Evolutionary conservation across 495 filamentous ascomycete species (phyloP).

Genomic region (Symbiotaphrina buchneri): DNA sequence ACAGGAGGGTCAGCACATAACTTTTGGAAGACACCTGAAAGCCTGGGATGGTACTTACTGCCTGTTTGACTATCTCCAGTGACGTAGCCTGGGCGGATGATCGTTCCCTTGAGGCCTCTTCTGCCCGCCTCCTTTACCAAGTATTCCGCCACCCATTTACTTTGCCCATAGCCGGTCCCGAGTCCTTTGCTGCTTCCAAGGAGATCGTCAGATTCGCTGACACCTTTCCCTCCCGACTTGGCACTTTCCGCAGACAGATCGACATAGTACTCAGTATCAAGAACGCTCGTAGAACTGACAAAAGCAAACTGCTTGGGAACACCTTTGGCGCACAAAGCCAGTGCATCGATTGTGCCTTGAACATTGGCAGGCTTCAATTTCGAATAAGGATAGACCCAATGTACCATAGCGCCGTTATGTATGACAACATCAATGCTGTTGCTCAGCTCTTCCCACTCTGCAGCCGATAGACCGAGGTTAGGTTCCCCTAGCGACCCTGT

Average conservation of each 20-base stretch:
- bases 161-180: conserved; percentile 76
- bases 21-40: too few species aligned
- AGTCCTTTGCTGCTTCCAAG: conserved; percentile 40
- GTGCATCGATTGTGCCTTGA: conserved; percentile 50
- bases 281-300: conserved; percentile 64
- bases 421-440: conserved; percentile 56
- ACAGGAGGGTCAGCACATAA: too few species aligned
- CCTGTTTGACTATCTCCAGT: conserved; percentile 53
- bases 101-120: conserved; percentile 49
- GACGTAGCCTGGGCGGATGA: conserved; percentile 76
- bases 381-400: conserved; percentile 72
- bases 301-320: conserved; percentile 68
- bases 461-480: conserved; percentile 42
- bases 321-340: conserved; percentile 52
- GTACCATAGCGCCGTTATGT: conserved; percentile 75
- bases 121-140: conserved; percentile 60
- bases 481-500: conserved; percentile 52
- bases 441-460: conserved; percentile 36
- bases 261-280: conserved; percentile 69
- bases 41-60: conserved; percentile 10
- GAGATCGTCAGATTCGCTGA: conserved; percentile 43
- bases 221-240: conserved; percentile 22
- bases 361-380: conserved; percentile 63
- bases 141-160: conserved; percentile 69
- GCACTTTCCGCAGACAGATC: conserved; percentile 38